These are phyloP conservation scores for Eucalyptus regnans DNA, from an alignment of 345 rosid species.

Conservation along the genomic window DNA sequence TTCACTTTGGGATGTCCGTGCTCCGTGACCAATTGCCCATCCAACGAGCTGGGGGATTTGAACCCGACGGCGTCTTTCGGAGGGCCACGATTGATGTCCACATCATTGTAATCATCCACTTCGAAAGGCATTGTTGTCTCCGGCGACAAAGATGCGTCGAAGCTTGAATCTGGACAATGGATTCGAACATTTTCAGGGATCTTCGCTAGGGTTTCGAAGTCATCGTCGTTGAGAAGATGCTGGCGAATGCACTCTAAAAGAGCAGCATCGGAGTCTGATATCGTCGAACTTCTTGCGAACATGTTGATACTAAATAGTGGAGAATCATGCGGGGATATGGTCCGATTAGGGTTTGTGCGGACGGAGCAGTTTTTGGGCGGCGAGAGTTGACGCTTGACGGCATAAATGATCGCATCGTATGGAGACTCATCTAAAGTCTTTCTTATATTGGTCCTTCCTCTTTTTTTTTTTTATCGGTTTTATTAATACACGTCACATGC, in stretches of 20 bases:
- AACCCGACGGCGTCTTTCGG: neutral
- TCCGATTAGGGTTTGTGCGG: neutral
- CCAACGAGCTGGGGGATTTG: neutral
- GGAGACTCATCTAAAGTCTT: neutral
- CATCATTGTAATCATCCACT: neutral
- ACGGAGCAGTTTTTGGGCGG: neutral
- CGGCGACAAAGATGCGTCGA: neutral
- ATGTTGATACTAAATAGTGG: neutral
- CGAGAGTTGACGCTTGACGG: neutral
- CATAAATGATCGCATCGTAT: neutral
- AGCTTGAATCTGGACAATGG: neutral
- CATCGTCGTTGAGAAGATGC: neutral
- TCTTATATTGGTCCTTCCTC: neutral
- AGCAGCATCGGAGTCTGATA: neutral
- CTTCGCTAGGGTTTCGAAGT: neutral
- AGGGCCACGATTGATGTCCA: neutral
- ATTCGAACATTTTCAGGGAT: neutral
- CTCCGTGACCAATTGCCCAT: neutral
- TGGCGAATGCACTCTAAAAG: neutral
- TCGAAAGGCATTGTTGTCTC: neutral
- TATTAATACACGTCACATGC: neutral
- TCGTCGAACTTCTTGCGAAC: neutral
- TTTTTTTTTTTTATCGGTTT: neutral
- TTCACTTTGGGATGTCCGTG: neutral
- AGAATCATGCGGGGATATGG: neutral